These are phyloP conservation scores for Mentha longifolia DNA, from an alignment of 257 asterid genomes.

Conservation along the genomic window DNA sequence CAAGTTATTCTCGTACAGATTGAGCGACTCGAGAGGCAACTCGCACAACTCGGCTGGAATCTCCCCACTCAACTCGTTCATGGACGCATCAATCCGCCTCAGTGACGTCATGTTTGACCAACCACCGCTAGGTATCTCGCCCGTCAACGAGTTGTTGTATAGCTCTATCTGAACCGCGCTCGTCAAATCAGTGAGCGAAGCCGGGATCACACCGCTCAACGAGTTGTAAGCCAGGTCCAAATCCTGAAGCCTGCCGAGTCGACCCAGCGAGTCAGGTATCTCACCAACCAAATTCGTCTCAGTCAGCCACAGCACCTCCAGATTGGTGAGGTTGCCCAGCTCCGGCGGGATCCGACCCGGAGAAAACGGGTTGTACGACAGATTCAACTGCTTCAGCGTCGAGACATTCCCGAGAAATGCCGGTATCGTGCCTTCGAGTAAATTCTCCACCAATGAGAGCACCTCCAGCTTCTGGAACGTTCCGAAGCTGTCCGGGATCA, in stretches of 20 bases:
- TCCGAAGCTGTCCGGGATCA: constrained; percentile 77
- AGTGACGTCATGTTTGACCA: constrained; percentile 85
- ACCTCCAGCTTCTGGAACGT: constrained; percentile 75
- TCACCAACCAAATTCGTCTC: constrained; percentile 74
- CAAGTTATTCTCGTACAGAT: constrained; percentile 75
- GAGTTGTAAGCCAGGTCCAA: constrained; percentile 81
- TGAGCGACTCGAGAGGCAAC: constrained; percentile 87
- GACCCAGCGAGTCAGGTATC: constrained; percentile 81
- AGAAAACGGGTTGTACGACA: constrained; percentile 81
- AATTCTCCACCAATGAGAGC: constrained; percentile 77
- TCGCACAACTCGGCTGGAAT: constrained; percentile 85
- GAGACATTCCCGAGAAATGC: constrained; percentile 72
- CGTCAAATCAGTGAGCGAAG: constrained; percentile 67
- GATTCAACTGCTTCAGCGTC: constrained; percentile 79
- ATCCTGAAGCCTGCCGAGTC: constrained; percentile 62
- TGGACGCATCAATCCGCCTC: constrained; percentile 82
- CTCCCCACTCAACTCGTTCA: constrained; percentile 75
- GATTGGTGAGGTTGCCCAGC: constrained; percentile 74
- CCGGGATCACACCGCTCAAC: constrained; percentile 70
- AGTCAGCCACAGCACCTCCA: constrained; percentile 88
- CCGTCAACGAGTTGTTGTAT: constrained; percentile 79
- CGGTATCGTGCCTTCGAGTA: constrained; percentile 80
- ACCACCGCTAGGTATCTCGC: constrained; percentile 74
- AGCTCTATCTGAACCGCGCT: constrained; percentile 85
- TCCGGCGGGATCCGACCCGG: constrained; percentile 89